Evolutionary conservation across 441 rosid genomes (phyloP).

Genomic region (Populus trichocarpa): DNA sequence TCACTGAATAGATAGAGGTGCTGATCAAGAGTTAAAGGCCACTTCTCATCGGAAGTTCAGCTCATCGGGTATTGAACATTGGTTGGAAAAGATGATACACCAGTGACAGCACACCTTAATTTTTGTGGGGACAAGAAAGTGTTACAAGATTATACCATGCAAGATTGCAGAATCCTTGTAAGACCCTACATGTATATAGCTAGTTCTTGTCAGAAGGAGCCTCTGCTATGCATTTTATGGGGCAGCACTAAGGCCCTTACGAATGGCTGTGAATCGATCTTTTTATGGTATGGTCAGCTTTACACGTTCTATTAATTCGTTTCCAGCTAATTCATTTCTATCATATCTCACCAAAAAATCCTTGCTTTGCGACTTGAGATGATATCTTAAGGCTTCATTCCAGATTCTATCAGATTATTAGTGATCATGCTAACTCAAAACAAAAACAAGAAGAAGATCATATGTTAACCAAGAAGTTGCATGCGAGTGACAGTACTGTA

Average conservation of each 20-base stretch:
- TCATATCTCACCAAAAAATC: background rate
- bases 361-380: background rate
- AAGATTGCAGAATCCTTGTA: constrained; percentile 27
- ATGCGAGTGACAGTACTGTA: background rate
- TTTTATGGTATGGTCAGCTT: constrained; percentile 14
- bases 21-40: no score
- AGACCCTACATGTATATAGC: constrained; percentile 10
- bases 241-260: constrained; percentile 13
- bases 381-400: background rate
- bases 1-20: no score
- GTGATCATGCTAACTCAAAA: no score
- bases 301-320: constrained; percentile 2
- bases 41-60: no score
- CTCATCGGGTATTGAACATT: no score
- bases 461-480: background rate
- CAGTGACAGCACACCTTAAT: no score
- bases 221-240: background rate
- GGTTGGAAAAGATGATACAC: no score
- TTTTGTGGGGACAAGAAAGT: background rate
- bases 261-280: constrained; percentile 15
- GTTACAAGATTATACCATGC: constrained; percentile 2
- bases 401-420: background rate
- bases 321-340: background rate
- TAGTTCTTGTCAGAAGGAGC: background rate
- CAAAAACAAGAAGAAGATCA: background rate